phyloP scores from a whole-genome alignment of 2,329 filamentous ascomycete genomes.

The Cladosporium cucumerinum region DNA sequence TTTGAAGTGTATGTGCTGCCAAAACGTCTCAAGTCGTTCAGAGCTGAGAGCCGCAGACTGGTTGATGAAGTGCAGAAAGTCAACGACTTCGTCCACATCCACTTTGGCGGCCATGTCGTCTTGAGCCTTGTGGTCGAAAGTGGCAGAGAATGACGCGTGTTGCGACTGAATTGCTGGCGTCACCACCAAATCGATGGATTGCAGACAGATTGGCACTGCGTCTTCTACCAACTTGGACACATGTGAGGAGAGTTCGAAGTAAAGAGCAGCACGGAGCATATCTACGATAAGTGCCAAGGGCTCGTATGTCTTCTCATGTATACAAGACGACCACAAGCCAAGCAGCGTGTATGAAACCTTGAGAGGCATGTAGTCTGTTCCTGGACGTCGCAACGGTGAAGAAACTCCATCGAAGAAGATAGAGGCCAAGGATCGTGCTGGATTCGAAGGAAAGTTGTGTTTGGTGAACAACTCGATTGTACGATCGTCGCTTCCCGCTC shows the following conservation, averaged over 20 bases:
- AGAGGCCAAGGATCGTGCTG: constrained; percentile 60
- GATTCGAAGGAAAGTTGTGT: constrained; percentile 63
- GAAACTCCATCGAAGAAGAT: constrained; percentile 67
- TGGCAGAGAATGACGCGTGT: constrained; percentile 27
- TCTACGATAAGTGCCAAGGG: constrained; percentile 65
- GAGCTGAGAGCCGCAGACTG: constrained; percentile 7
- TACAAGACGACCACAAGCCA: constrained; percentile 65
- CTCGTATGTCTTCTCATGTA: constrained; percentile 59
- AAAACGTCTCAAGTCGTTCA: constrained; percentile 53
- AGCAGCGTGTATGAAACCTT: constrained; percentile 64
- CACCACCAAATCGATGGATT: constrained; percentile 54
- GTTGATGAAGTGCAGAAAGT: constrained; percentile 62
- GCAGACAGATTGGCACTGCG: constrained; percentile 47
- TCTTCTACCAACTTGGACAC: constrained; percentile 58
- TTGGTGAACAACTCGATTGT: constrained; percentile 66
- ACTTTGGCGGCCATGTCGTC: constrained; percentile 52
- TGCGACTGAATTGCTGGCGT: constrained; percentile 44
- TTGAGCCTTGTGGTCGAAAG: constrained; percentile 35
- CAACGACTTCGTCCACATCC: constrained; percentile 61
- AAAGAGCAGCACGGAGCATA: constrained; percentile 61
- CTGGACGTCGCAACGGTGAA: neutral
- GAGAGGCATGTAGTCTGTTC: constrained; percentile 50
- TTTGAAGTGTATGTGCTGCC: constrained; percentile 64
- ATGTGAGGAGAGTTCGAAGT: constrained; percentile 57
- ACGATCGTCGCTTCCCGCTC: constrained; percentile 54